phyloP scores from a whole-genome alignment of 192 early-diverging fungal genomes.

The Allomyces arbusculus region DNA sequence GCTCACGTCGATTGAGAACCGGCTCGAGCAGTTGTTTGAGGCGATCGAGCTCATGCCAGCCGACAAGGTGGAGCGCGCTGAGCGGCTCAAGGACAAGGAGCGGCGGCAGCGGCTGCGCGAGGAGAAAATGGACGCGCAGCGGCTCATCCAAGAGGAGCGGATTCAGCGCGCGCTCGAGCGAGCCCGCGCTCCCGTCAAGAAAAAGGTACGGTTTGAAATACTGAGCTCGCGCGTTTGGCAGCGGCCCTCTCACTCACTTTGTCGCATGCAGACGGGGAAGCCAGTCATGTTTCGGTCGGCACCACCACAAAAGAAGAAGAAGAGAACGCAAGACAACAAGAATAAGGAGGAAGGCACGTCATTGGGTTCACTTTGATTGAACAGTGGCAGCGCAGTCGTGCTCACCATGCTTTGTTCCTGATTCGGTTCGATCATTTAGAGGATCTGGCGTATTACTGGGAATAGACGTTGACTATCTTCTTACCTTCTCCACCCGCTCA shows the following conservation, averaged over 20 bases:
- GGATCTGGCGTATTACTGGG: not conserved
- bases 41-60: conserved; percentile 34
- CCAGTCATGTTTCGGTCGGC: conserved; percentile 32
- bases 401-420: not conserved
- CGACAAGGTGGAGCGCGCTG: conserved; percentile 36
- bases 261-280: conserved; percentile 21
- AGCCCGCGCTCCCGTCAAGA: conserved; percentile 38
- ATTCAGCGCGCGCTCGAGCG: conserved; percentile 32
- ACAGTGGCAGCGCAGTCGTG: not conserved
- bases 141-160: conserved; percentile 29
- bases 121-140: conserved; percentile 31
- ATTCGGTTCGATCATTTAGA: not conserved
- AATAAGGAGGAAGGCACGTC: conserved; percentile 21
- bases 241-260: not conserved
- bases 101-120: conserved; percentile 28
- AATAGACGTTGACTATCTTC: not conserved
- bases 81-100: conserved; percentile 43
- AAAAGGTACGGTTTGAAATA: conserved; percentile 16
- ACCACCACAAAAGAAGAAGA: conserved; percentile 36
- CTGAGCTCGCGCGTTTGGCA: too few species aligned
- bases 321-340: conserved; percentile 29
- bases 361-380: not conserved
- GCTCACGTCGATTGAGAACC: conserved; percentile 35
- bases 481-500: too few species aligned
- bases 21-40: conserved; percentile 37